phyloP scores from a whole-genome alignment of 2,329 filamentous ascomycete genomes.

The Verticillium nubilum region DNA sequence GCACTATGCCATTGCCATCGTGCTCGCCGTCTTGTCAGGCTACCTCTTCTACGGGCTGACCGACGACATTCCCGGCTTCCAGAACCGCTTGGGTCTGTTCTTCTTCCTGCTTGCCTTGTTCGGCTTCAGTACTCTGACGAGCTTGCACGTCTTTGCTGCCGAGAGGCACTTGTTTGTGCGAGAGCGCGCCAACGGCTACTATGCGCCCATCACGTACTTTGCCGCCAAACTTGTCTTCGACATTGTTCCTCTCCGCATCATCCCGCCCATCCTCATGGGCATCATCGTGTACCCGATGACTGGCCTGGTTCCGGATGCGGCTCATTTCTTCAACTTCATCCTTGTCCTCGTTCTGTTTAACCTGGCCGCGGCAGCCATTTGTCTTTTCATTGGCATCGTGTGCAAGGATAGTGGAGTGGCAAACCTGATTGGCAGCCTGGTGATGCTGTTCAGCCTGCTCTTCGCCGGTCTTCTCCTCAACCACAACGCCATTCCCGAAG shows the following conservation, averaged over 20 bases:
- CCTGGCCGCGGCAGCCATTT: slow-evolving; percentile 86
- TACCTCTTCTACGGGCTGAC: slow-evolving; percentile 96
- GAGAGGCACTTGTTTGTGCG: slow-evolving; percentile 88
- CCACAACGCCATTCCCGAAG: slow-evolving; percentile 82
- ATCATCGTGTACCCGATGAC: slow-evolving; percentile 98
- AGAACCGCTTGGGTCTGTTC: slow-evolving; percentile 94
- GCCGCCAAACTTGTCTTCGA: slow-evolving; percentile 97
- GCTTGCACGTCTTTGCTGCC: slow-evolving; percentile 85
- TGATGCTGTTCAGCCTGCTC: slow-evolving; percentile 95
- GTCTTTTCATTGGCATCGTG: slow-evolving; percentile 91
- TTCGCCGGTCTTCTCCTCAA: slow-evolving; percentile 94
- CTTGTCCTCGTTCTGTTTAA: slow-evolving; percentile 94
- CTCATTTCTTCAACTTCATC: slow-evolving; percentile 87
- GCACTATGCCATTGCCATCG: slow-evolving; percentile 94
- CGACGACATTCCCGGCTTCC: slow-evolving; percentile 94
- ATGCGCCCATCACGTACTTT: slow-evolving; percentile 90
- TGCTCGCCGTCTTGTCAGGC: slow-evolving; percentile 88
- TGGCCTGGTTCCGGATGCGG: slow-evolving; percentile 73
- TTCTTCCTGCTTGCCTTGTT: slow-evolving; percentile 96
- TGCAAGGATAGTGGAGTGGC: slow-evolving; percentile 89
- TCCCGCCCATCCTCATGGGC: slow-evolving; percentile 92
- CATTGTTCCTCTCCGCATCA: slow-evolving; percentile 86
- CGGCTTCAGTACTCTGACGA: slow-evolving; percentile 93
- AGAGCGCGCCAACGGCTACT: slow-evolving; percentile 95
- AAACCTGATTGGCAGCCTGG: slow-evolving; percentile 86